Conservation (phyloP, 441 rosid genomes). For the Mallotus japonicus region DNA sequence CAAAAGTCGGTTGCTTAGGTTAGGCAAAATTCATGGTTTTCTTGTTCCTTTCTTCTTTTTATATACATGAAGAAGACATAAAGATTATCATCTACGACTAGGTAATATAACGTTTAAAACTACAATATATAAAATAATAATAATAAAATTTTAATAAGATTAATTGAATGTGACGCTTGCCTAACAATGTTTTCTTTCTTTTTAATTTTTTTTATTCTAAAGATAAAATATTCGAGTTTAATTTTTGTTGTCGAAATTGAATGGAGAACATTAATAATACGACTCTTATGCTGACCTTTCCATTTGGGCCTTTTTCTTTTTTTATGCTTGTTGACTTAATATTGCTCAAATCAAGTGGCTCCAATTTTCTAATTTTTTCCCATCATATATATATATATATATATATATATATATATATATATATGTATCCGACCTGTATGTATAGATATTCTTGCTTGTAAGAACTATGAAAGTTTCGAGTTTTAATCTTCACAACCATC, state of each 20-base stretch:
- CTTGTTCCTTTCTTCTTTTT: slow-evolving; percentile 29
- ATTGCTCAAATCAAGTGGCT: slow-evolving; percentile 14
- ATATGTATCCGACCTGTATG: no score
- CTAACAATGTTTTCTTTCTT: slow-evolving; percentile 35
- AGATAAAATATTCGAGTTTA: slow-evolving; percentile 19
- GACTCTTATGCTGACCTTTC: slow-evolving; percentile 33
- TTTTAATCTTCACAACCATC: no score
- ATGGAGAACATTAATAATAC: slow-evolving; percentile 23
- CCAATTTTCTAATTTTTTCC: slow-evolving; percentile 10
- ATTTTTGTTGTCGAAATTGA: slow-evolving; percentile 19
- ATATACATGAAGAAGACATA: slow-evolving; percentile 24
- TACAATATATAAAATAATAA: neutral
- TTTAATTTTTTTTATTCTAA: slow-evolving; percentile 9
- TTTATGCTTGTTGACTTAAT: slow-evolving; percentile 30
- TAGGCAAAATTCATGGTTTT: slow-evolving; percentile 37
- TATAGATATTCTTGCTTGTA: no score
- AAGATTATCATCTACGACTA: slow-evolving; percentile 12
- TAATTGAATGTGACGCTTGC: slow-evolving; percentile 49
- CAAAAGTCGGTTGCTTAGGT: slow-evolving; percentile 26
- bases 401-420: no score
- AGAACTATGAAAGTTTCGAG: no score
- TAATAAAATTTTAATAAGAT: neutral
- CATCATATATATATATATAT: no score
- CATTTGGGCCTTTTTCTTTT: slow-evolving; percentile 27
- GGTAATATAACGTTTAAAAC: neutral